These are phyloP conservation scores for Flaveria ramosissima DNA, from an alignment of 129 eudicot species.

Conservation along the genomic window DNA sequence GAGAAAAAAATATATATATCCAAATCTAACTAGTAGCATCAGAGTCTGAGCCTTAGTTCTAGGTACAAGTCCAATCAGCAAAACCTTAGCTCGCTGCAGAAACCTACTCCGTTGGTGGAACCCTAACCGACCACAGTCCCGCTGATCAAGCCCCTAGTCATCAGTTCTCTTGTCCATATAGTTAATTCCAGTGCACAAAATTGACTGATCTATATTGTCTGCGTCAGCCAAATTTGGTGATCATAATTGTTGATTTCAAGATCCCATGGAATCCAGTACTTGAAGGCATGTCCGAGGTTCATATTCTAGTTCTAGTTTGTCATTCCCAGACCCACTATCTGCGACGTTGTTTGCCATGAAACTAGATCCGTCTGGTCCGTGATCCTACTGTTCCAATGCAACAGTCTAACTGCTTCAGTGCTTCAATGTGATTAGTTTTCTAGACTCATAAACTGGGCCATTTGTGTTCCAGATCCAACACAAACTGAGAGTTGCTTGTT, in stretches of 20 bases:
- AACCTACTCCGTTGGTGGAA: not conserved
- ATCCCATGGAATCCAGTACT: not conserved
- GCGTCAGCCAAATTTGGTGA: not conserved
- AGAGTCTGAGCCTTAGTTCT: constrained; percentile 7
- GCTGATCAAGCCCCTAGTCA: not conserved
- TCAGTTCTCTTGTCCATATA: not conserved
- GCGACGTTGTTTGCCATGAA: not conserved
- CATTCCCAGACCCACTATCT: not conserved
- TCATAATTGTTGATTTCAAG: not conserved
- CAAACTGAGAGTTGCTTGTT: not conserved
- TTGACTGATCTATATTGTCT: not conserved
- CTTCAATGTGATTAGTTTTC: not conserved
- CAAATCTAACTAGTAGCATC: not conserved
- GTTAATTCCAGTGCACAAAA: not conserved
- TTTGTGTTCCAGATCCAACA: not conserved
- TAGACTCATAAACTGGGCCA: not conserved
- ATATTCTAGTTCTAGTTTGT: not conserved
- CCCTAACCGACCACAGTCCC: not conserved
- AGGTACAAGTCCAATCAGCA: not conserved
- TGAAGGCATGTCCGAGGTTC: not conserved
- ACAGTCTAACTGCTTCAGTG: not conserved
- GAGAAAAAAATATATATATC: not conserved
- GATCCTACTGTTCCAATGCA: not conserved
- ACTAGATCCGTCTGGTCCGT: not conserved
- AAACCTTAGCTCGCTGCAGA: not conserved